Evolutionary conservation across 202 grass and related monocot species (phyloP).

Genomic region (Setaria italica): DNA sequence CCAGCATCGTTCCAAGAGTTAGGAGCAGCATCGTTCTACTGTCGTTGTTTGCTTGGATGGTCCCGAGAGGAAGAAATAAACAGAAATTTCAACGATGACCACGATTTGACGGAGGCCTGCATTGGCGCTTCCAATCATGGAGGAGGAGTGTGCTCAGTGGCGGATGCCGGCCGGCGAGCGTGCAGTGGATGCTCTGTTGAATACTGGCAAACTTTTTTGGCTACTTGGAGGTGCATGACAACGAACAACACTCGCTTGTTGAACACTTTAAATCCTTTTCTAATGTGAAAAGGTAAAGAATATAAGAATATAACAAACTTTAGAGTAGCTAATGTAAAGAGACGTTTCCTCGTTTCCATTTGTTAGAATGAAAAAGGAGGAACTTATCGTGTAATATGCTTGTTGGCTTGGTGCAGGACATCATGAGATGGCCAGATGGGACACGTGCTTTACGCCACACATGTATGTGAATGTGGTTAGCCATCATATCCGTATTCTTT

Average conservation of each 20-base stretch:
- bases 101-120: not conserved
- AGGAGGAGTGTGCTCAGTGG: not conserved
- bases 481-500: not conserved
- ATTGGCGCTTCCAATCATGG: not conserved
- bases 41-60: not conserved
- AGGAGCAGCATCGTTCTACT: not conserved
- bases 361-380: not conserved
- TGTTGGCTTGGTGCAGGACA: not conserved
- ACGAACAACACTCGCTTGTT: not conserved
- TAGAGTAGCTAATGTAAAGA: not conserved
- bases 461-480: not conserved
- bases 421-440: not conserved
- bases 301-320: not conserved
- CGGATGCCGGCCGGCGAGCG: not conserved
- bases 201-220: not conserved
- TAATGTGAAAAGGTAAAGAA: not conserved
- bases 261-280: not conserved
- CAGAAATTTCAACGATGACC: not conserved
- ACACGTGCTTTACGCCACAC: not conserved
- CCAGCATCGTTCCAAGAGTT: not conserved
- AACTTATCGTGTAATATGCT: not conserved
- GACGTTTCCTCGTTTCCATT: not conserved
- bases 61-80: not conserved
- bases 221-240: not conserved
- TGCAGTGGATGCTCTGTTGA: not conserved